A percentile compares a stretch with the other conserved stretches of the same genome.
Evolutionary conservation across 805 yeast species (phyloP).

Genomic region (Maudiozyma bulderi): DNA sequence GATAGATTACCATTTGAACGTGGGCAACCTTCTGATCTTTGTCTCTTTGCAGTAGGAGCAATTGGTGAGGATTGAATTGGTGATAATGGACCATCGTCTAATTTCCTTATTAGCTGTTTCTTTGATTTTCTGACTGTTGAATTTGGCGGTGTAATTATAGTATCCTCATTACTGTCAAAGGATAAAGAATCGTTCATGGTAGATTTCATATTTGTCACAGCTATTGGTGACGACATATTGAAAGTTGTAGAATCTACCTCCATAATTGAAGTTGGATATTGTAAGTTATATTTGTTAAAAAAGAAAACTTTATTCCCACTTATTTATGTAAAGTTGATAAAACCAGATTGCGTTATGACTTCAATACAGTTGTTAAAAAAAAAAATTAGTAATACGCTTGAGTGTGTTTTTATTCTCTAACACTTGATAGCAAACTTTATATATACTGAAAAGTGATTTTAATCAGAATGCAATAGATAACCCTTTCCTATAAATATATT

Average conservation of each 20-base stretch:
- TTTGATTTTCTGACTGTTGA: conserved; percentile 15
- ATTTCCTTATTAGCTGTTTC: not conserved
- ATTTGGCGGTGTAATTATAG: conserved; percentile 24
- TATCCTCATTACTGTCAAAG: conserved; percentile 2
- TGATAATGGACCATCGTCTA: conserved; percentile 16
- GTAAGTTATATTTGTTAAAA: not conserved
- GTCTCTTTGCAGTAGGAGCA: conserved; percentile 21
- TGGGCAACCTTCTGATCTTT: conserved; percentile 21
- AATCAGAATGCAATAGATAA: too few species aligned
- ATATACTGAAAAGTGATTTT: too few species aligned
- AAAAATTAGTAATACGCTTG: too few species aligned
- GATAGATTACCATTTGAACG: conserved; percentile 26
- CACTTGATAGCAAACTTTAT: too few species aligned
- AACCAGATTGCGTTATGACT: too few species aligned
- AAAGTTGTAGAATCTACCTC: conserved; percentile 1
- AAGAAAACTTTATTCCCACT: too few species aligned
- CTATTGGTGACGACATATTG: conserved; percentile 1
- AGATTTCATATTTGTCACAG: conserved; percentile 5
- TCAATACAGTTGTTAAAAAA: too few species aligned
- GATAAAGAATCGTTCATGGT: conserved; percentile 4
- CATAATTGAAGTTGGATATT: not conserved
- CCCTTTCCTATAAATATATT: too few species aligned
- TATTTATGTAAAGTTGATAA: too few species aligned
- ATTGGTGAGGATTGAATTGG: conserved; percentile 28
- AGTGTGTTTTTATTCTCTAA: too few species aligned